Evolutionary conservation across 2,329 filamentous ascomycete species (phyloP).

Genomic region (Xylaria sp.): DNA sequence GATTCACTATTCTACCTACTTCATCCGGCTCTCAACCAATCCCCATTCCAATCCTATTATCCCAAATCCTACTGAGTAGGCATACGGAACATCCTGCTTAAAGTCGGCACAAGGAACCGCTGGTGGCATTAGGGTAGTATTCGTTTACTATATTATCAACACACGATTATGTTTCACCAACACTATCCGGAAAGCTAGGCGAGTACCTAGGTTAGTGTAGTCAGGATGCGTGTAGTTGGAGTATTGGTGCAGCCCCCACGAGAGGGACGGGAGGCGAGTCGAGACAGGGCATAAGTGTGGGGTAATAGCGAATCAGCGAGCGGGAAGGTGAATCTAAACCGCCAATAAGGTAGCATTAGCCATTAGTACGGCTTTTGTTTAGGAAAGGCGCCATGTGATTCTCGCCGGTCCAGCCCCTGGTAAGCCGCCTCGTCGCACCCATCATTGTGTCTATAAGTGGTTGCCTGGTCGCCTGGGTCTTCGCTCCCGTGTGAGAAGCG

Average conservation of each 20-base stretch:
- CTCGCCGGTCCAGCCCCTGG: background rate
- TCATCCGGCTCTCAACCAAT: slow-evolving; percentile 1
- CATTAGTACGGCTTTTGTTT: slow-evolving; percentile 8
- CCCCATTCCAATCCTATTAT: background rate
- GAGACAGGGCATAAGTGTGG: slow-evolving; percentile 21
- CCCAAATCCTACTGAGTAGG: slow-evolving; percentile 2
- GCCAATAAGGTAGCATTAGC: slow-evolving; percentile 1
- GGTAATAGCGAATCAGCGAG: slow-evolving; percentile 33
- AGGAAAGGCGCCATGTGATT: slow-evolving; percentile 17
- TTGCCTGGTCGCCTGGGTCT: background rate
- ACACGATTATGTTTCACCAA: slow-evolving; percentile 7
- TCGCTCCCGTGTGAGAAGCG: background rate
- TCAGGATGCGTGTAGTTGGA: slow-evolving; percentile 1
- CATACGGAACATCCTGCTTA: background rate
- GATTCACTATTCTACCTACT: background rate
- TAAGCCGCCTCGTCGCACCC: background rate
- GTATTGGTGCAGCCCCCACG: slow-evolving; percentile 14
- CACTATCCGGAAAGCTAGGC: background rate
- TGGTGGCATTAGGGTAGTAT: background rate
- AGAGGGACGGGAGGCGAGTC: slow-evolving; percentile 8
- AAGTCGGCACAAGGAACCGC: background rate
- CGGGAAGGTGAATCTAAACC: slow-evolving; percentile 3
- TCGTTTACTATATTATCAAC: slow-evolving; percentile 2
- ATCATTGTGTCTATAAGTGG: background rate
- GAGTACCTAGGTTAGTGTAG: too few relatives aligned